Percentiles rank a stretch among this genome's conserved stretches.
Evolutionary conservation across 495 filamentous ascomycete genomes (phyloP).

Genomic region (Penicillium pulvis): DNA sequence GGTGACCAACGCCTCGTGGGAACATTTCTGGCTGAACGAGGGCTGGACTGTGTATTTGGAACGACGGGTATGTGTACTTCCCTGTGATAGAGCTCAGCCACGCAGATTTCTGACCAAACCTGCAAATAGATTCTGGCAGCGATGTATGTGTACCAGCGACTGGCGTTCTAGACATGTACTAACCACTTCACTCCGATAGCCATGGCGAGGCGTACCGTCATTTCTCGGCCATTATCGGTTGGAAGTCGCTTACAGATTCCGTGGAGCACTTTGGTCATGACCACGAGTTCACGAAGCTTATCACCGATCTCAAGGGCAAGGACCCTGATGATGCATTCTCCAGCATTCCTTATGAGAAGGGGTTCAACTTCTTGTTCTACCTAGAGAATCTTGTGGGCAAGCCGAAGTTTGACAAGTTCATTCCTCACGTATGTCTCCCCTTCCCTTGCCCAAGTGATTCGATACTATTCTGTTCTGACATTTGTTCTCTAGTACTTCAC

Average conservation of each 20-base stretch:
- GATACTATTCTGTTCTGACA: slow-evolving; percentile 3
- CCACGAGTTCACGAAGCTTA: slow-evolving; percentile 90
- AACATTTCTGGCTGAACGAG: slow-evolving; percentile 97
- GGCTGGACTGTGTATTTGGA: slow-evolving; percentile 96
- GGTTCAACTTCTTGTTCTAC: slow-evolving; percentile 78
- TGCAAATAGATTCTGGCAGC: slow-evolving; percentile 33
- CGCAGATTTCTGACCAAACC: slow-evolving; percentile 14
- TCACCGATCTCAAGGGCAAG: slow-evolving; percentile 82
- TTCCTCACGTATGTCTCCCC: slow-evolving; percentile 66
- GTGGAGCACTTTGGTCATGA: slow-evolving; percentile 74
- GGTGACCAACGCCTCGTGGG: slow-evolving; percentile 88
- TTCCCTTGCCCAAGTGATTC: neutral
- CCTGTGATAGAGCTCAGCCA: neutral
- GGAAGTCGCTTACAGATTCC: slow-evolving; percentile 68
- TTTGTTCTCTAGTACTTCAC: slow-evolving; percentile 67
- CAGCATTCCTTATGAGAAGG: slow-evolving; percentile 74
- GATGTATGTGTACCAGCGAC: slow-evolving; percentile 22
- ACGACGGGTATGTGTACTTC: slow-evolving; percentile 56
- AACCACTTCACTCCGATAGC: slow-evolving; percentile 16
- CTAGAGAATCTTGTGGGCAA: slow-evolving; percentile 86
- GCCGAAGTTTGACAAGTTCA: slow-evolving; percentile 86
- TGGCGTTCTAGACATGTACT: neutral
- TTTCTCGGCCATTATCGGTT: slow-evolving; percentile 84
- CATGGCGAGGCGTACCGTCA: slow-evolving; percentile 85
- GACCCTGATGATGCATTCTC: slow-evolving; percentile 97